Evolutionary conservation across 345 rosid genomes (phyloP).

Genomic region (Populus davidiana): DNA sequence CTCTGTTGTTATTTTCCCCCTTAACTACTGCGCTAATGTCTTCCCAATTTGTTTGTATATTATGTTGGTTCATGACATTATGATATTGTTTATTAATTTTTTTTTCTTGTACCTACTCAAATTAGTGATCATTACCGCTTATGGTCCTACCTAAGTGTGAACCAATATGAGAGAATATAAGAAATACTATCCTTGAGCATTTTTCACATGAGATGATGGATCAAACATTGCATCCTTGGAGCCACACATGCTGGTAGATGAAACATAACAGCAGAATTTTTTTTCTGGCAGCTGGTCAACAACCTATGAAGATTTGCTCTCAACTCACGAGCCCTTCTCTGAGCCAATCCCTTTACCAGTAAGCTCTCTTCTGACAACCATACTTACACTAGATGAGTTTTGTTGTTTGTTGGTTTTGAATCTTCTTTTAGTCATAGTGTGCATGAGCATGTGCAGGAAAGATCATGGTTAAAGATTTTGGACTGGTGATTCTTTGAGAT

Average conservation of each 20-base stretch:
- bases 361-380: slow-evolving; percentile 24
- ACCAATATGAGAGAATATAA: neutral
- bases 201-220: neutral
- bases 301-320: slow-evolving; percentile 79
- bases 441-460: neutral
- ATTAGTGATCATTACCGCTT: neutral
- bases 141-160: neutral
- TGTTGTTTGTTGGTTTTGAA: neutral
- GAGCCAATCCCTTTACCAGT: slow-evolving; percentile 82
- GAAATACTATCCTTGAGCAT: neutral
- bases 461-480: neutral
- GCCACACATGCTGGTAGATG: neutral
- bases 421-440: neutral
- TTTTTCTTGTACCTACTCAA: neutral
- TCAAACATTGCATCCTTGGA: neutral
- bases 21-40: neutral
- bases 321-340: slow-evolving; percentile 70
- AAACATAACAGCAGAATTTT: slow-evolving; percentile 26
- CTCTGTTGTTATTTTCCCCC: neutral
- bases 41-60: neutral
- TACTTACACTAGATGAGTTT: neutral
- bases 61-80: neutral
- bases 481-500: neutral
- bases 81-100: neutral
- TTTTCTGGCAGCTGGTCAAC: slow-evolving; percentile 77